Conservation (phyloP, 805 yeast genomes). For the Metschnikowia bowlesiae region DNA sequence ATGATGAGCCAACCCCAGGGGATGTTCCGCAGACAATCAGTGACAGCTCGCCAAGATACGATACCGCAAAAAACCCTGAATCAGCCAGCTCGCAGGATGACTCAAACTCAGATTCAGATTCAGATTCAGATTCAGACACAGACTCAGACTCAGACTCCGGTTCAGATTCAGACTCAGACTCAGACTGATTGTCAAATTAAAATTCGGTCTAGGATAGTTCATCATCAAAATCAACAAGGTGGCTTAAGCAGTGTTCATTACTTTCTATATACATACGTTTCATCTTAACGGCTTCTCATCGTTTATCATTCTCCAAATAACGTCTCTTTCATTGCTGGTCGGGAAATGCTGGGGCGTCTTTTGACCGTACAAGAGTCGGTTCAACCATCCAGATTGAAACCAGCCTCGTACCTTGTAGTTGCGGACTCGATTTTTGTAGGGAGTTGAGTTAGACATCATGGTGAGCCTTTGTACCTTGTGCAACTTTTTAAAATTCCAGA, state of each 20-base stretch:
- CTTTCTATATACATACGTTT: background rate
- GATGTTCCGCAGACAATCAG: background rate
- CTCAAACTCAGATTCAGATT: slow-evolving; percentile 13
- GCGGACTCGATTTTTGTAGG: slow-evolving; percentile 8
- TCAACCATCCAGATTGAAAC: slow-evolving; percentile 10
- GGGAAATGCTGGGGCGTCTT: slow-evolving; percentile 28
- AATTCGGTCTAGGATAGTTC: background rate
- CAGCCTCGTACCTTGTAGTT: slow-evolving; percentile 3
- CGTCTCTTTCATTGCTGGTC: slow-evolving; percentile 33
- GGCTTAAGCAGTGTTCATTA: slow-evolving; percentile 8
- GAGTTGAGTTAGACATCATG: slow-evolving; percentile 38
- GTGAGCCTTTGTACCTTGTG: slow-evolving; percentile 63
- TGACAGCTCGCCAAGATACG: slow-evolving; percentile 5
- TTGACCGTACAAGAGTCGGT: slow-evolving; percentile 25
- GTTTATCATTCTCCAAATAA: slow-evolving; percentile 42
- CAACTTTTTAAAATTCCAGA: slow-evolving; percentile 52
- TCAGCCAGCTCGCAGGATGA: slow-evolving; percentile 13
- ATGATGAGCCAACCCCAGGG: slow-evolving; percentile 8
- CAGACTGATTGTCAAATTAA: background rate
- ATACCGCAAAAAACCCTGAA: background rate
- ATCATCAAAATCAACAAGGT: background rate
- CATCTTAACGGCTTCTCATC: slow-evolving; percentile 23
- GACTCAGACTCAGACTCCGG: slow-evolving; percentile 7
- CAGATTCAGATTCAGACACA: slow-evolving; percentile 12
- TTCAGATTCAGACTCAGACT: slow-evolving; percentile 12